Conservation (phyloP, 2,329 filamentous ascomycete genomes). For the Onygena corvina region DNA sequence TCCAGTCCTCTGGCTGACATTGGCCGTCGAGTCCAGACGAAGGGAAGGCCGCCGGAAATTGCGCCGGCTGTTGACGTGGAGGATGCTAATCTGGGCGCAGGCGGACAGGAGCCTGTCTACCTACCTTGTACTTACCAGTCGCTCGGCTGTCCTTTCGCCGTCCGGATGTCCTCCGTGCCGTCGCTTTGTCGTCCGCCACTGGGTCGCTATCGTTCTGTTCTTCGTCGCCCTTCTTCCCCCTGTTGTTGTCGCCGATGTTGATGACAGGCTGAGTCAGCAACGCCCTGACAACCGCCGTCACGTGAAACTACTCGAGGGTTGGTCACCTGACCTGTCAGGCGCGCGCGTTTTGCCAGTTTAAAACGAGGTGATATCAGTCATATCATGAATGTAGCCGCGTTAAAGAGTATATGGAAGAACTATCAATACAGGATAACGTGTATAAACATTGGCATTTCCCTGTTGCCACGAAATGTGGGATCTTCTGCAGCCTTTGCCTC, state of each 20-base stretch:
- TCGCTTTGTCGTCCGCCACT: background rate
- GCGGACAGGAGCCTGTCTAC: constrained; percentile 1
- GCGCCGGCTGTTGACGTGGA: constrained; percentile 2
- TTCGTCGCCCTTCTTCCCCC: background rate
- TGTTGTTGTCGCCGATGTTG: constrained; percentile 4
- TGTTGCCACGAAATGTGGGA: too few relatives aligned
- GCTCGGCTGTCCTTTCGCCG: background rate
- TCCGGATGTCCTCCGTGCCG: background rate
- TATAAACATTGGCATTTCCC: too few relatives aligned
- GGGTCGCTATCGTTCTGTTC: background rate
- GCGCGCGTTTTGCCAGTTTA: background rate
- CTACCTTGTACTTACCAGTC: constrained; percentile 7
- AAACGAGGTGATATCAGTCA: background rate
- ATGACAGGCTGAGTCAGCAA: constrained; percentile 4
- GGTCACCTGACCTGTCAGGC: too few relatives aligned
- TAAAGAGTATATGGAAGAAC: too few relatives aligned
- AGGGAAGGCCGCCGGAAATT: background rate
- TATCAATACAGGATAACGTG: too few relatives aligned
- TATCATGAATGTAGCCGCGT: too few relatives aligned
- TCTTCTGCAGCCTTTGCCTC: too few relatives aligned
- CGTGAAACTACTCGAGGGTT: background rate
- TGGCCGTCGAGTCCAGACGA: background rate
- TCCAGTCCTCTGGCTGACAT: too few relatives aligned
- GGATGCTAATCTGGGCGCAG: background rate
- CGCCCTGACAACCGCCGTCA: background rate